Evolutionary conservation across 2,329 filamentous ascomycete genomes (phyloP), one percentile per base, ranked within the genome.

Genomic region (Monosporascus sp.): DNA sequence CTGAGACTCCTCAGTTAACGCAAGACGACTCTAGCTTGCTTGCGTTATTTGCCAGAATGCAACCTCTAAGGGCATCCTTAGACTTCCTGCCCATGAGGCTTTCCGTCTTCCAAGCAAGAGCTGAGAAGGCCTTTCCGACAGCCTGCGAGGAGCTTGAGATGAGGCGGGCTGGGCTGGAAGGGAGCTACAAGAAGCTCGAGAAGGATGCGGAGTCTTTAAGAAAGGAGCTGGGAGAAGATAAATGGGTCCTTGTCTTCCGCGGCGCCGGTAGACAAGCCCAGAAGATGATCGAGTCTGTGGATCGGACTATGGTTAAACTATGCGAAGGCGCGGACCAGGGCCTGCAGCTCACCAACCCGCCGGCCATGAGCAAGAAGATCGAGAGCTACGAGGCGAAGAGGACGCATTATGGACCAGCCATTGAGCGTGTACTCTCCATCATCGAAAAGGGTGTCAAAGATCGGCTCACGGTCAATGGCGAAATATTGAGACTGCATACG

Each of bases 361-460:
- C 85, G 6, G 76, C 78, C 2, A 80, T 94, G 72, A 77, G 79
- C 55, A 95, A 94, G 73, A 93, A 91, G 69, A 85, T 96, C 42
- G 91, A 96, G 69, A 95, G 82, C 62, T 99, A 96, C 68, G 92
- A 97, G 67, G 90, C 89, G 44, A 99, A 97, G 77, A 95, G 93
- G 70, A 84, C 84, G 54, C 93, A 97, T 68, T 99, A 97, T 65
- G 88, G 91, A 1, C 90, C 92, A 9, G 93, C 94, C 2, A 95
- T 99, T 66, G 90, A 94, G 67, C 83, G 92, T 42, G 90, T 99
- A 7, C 74, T 97, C 18, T 85, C 87, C 39, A 95, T 97, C 66
- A 97, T 97, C 49, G 90, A 97, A 62, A 93, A 90, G 66, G 94
- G 94, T n/a, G 88, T 97, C 64, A 89, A 89, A 66, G 91, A 97